phyloP scores from a whole-genome alignment of 2,329 filamentous ascomycete species.

The Diaporthe sp. region DNA sequence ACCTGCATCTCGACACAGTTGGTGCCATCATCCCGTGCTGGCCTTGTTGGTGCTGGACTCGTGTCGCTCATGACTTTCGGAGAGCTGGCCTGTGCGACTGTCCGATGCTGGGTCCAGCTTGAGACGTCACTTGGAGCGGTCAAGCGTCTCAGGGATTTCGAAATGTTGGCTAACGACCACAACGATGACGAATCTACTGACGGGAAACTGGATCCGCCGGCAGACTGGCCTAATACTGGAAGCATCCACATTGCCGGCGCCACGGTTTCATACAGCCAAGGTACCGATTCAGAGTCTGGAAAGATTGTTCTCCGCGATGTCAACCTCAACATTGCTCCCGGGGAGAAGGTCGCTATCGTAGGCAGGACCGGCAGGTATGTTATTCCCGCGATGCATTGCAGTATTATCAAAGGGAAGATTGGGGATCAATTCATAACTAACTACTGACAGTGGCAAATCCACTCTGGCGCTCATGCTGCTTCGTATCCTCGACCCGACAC shows the following conservation, averaged over 20 bases:
- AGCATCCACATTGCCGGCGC: not conserved
- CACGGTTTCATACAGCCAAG: not conserved
- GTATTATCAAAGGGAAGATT: not conserved
- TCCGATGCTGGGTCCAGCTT: too few relatives aligned
- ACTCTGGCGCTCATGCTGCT: not conserved
- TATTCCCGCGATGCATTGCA: not conserved
- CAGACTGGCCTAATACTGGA: too few relatives aligned
- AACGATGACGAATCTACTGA: too few relatives aligned
- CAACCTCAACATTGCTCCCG: not conserved
- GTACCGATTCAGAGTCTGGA: not conserved
- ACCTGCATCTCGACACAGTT: not conserved
- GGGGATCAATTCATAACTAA: not conserved
- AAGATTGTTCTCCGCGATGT: not conserved
- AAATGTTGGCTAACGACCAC: too few relatives aligned
- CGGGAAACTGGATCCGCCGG: too few relatives aligned
- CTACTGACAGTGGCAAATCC: not conserved
- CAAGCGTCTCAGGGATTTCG: too few relatives aligned
- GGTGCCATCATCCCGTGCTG: conserved; percentile 2
- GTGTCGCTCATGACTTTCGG: too few relatives aligned
- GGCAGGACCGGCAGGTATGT: not conserved
- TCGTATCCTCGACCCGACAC: not conserved
- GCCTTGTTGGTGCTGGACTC: too few relatives aligned
- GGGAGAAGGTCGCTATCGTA: not conserved
- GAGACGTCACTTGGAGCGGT: too few relatives aligned
- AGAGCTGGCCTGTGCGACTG: too few relatives aligned